These are phyloP conservation scores for Hevea brasiliensis DNA, from an alignment of 345 rosid species.

Conservation along the genomic window DNA sequence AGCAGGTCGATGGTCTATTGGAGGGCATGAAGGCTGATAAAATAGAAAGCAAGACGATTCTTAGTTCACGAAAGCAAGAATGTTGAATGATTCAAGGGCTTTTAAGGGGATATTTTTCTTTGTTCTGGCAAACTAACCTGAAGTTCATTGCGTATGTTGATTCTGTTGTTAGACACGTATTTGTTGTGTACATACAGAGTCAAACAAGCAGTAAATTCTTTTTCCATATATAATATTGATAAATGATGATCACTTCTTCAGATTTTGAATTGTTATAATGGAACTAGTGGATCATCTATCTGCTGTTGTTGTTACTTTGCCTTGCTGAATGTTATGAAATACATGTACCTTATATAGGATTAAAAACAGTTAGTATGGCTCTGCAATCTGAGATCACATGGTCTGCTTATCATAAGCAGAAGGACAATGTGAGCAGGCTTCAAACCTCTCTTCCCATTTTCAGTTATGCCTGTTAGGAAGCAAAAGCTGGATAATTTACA, in stretches of 20 bases:
- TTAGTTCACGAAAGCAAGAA: constrained; percentile 10
- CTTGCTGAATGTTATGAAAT: too few species aligned
- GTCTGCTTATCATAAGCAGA: too few species aligned
- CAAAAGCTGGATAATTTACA: too few species aligned
- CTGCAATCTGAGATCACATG: too few species aligned
- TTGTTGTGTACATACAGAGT: not conserved
- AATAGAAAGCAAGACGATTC: constrained; percentile 26
- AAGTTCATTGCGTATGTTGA: not conserved
- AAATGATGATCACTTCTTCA: not conserved
- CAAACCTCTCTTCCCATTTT: too few species aligned
- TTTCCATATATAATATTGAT: not conserved
- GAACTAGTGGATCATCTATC: not conserved
- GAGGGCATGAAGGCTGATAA: constrained; percentile 28
- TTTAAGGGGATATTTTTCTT: not conserved
- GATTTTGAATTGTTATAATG: not conserved
- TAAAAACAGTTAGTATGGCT: too few species aligned
- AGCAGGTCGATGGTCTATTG: constrained; percentile 26
- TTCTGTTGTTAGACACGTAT: not conserved
- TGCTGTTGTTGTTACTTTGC: not conserved
- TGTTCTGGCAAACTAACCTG: not conserved
- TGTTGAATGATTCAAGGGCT: constrained; percentile 2
- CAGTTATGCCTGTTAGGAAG: too few species aligned
- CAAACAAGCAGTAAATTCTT: not conserved
- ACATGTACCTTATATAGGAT: too few species aligned
- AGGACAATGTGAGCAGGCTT: too few species aligned